Conservation (phyloP, 1,284 basidiomycete species). For the Serendipita sp. region DNA sequence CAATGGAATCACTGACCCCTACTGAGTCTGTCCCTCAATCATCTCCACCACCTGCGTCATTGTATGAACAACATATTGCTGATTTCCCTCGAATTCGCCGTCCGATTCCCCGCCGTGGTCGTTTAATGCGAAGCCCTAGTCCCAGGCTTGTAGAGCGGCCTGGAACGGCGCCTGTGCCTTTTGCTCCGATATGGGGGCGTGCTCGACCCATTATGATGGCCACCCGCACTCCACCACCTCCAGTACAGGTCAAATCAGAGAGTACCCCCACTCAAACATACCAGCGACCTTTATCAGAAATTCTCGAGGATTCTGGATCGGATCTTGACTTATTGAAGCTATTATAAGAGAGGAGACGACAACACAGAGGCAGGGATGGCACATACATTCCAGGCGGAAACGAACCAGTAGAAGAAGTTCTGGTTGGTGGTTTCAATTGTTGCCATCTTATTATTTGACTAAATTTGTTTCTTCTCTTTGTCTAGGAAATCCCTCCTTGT, state of each 20-base stretch:
- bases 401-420: not conserved
- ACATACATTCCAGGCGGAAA: not conserved
- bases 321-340: not conserved
- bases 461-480: not conserved
- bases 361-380: not conserved
- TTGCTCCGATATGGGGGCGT: not conserved
- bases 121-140: not conserved
- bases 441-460: not conserved
- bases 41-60: not conserved
- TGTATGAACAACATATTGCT: not conserved
- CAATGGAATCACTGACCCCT: not conserved
- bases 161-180: not conserved
- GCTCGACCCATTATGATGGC: not conserved
- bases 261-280: not conserved
- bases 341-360: not conserved
- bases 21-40: not conserved
- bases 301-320: not conserved
- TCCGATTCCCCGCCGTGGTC: not conserved
- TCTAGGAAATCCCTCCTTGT: not conserved
- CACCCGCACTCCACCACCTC: not conserved
- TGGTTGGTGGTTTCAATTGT: not conserved
- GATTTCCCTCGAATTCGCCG: constrained; percentile 1
- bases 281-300: not conserved
- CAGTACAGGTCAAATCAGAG: not conserved
- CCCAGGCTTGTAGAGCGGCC: not conserved